Evolutionary conservation across 176 grass and related monocot genomes (phyloP).

Genomic region (Guadua angustifolia): DNA sequence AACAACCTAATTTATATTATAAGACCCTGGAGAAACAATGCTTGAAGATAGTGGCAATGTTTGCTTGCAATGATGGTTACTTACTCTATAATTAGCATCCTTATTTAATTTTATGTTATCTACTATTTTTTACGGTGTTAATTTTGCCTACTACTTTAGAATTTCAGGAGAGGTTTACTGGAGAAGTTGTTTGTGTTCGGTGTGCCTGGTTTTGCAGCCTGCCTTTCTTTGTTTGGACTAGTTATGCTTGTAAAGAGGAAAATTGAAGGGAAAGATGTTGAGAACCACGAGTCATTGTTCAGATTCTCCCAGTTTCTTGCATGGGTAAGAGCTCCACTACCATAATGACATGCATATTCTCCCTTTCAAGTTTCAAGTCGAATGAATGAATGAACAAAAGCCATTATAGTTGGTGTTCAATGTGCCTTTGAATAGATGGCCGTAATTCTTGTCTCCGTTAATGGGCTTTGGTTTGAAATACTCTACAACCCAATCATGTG

Average conservation of each 20-base stretch:
- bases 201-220: slow-evolving; percentile 63
- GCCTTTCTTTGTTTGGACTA: slow-evolving; percentile 57
- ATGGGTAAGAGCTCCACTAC: slow-evolving; percentile 64
- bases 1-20: background rate
- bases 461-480: slow-evolving; percentile 60
- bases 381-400: slow-evolving; percentile 24
- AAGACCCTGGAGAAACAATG: background rate
- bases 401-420: background rate
- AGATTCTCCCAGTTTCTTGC: slow-evolving; percentile 60
- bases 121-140: background rate
- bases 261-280: slow-evolving; percentile 43
- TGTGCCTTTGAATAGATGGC: slow-evolving; percentile 49
- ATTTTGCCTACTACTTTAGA: slow-evolving; percentile 36
- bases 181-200: slow-evolving; percentile 58
- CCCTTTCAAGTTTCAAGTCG: slow-evolving; percentile 12
- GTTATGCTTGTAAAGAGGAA: slow-evolving; percentile 54
- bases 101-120: slow-evolving; percentile 9
- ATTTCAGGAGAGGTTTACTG: slow-evolving; percentile 42
- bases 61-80: background rate
- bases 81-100: background rate
- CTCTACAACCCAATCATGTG: slow-evolving; percentile 72
- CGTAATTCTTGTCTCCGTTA: slow-evolving; percentile 45
- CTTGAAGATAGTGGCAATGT: background rate
- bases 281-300: slow-evolving; percentile 58
- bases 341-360: slow-evolving; percentile 15